Percentiles rank a stretch among this genome's conserved stretches.
Conservation (phyloP, 202 grass and related monocot genomes). For the Schoenoplectus tabernaemontani region DNA sequence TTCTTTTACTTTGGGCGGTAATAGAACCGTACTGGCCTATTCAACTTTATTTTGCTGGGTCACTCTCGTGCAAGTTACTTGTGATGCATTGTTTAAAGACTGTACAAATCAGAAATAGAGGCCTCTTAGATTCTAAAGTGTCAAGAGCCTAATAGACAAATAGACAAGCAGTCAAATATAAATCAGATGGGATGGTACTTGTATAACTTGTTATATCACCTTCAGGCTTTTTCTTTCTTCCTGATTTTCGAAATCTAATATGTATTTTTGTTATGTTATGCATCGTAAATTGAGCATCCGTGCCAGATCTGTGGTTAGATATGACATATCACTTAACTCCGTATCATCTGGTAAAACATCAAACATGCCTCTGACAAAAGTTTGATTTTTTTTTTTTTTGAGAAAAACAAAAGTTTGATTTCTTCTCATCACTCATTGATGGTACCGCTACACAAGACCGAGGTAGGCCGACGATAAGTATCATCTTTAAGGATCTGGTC, state of each 20-base stretch:
- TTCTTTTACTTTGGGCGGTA: not conserved
- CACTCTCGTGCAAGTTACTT: not conserved
- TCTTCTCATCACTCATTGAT: not conserved
- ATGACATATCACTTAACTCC: not conserved
- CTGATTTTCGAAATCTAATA: not conserved
- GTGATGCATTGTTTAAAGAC: not conserved
- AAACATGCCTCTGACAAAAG: not conserved
- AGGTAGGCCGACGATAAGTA: too few species aligned
- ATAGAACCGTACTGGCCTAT: not conserved
- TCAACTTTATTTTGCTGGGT: not conserved
- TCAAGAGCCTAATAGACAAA: not conserved
- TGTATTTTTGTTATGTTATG: not conserved
- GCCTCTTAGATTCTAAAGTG: not conserved
- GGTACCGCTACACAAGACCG: too few species aligned
- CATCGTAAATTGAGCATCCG: constrained; percentile 8
- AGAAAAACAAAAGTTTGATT: too few species aligned
- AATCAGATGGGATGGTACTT: not conserved
- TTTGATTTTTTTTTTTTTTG: too few species aligned
- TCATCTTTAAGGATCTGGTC: too few species aligned
- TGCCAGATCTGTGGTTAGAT: not conserved
- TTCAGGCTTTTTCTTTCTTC: not conserved
- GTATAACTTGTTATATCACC: not conserved
- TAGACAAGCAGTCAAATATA: not conserved
- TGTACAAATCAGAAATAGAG: constrained; percentile 2
- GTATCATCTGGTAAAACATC: not conserved